Conservation (phyloP, 495 filamentous ascomycete genomes). For the Pyronema omphalodes region DNA sequence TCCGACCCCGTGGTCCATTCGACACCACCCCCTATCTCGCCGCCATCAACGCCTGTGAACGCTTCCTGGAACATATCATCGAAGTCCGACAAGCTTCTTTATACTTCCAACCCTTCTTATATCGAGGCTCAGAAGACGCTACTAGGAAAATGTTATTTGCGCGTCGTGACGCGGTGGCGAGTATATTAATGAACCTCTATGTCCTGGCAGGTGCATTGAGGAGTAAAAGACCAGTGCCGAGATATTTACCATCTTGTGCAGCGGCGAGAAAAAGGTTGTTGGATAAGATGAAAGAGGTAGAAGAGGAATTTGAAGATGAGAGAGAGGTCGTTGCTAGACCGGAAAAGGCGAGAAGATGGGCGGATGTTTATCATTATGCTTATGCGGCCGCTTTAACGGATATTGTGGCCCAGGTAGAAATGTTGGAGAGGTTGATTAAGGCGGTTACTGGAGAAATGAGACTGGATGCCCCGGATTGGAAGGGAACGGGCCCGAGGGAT, state of each 20-base stretch:
- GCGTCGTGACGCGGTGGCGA: constrained; percentile 37
- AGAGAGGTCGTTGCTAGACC: constrained; percentile 14
- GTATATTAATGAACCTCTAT: constrained; percentile 39
- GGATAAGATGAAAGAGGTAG: constrained; percentile 32
- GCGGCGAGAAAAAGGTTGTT: constrained; percentile 33
- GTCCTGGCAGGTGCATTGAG: constrained; percentile 36
- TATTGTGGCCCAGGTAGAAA: constrained; percentile 35
- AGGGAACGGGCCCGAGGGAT: constrained; percentile 8
- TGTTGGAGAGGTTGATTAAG: constrained; percentile 35
- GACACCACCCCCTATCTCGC: constrained; percentile 37
- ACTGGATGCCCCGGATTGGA: constrained; percentile 24
- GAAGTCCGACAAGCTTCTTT: constrained; percentile 38
- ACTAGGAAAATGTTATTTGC: constrained; percentile 29
- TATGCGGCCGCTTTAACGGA: constrained; percentile 38
- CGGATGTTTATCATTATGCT: constrained; percentile 32
- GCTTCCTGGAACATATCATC: constrained; percentile 40
- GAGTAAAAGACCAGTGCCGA: constrained; percentile 32
- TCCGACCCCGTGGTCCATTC: constrained; percentile 39
- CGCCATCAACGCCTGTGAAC: constrained; percentile 35
- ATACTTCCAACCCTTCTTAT: constrained; percentile 34
- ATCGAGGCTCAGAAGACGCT: constrained; percentile 28
- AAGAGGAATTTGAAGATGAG: constrained; percentile 25
- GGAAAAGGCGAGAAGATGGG: constrained; percentile 27
- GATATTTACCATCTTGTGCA: constrained; percentile 37
- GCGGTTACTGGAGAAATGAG: constrained; percentile 36